These are phyloP conservation scores for Lichtheimia hyalospora DNA, from an alignment of 371 early-diverging fungal species.

Conservation along the genomic window DNA sequence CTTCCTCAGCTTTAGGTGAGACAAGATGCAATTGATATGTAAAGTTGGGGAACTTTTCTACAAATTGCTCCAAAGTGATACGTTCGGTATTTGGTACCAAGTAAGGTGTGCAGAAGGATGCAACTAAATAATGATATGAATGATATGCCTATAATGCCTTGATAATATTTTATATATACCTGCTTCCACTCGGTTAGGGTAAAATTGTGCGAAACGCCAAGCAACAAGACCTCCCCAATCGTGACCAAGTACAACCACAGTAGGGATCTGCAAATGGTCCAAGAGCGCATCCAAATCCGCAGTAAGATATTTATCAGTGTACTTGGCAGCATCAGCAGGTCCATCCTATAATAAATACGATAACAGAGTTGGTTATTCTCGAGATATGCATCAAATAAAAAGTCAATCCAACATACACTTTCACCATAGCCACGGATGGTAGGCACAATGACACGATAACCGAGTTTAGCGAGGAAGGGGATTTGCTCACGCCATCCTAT, in stretches of 20 bases:
- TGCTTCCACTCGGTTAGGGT: constrained; percentile 64
- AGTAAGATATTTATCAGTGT: constrained; percentile 55
- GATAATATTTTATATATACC: constrained; percentile 29
- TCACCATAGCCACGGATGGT: constrained; percentile 72
- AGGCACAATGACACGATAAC: constrained; percentile 74
- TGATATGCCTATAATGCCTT: constrained; percentile 62
- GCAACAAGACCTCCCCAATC: constrained; percentile 76
- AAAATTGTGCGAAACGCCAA: constrained; percentile 68
- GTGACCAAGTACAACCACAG: constrained; percentile 68
- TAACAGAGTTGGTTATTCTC: neutral
- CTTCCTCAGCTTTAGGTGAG: constrained; percentile 40
- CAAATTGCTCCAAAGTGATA: constrained; percentile 50
- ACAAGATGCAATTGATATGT: constrained; percentile 53
- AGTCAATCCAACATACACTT: constrained; percentile 42
- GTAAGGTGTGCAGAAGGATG: constrained; percentile 69
- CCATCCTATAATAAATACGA: constrained; percentile 36
- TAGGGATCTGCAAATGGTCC: constrained; percentile 58
- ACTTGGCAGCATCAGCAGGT: constrained; percentile 46
- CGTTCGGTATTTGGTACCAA: constrained; percentile 32
- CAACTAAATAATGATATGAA: constrained; percentile 24
- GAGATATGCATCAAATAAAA: too few species aligned
- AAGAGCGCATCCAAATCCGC: constrained; percentile 59
- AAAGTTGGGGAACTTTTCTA: constrained; percentile 55
- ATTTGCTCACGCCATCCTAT: constrained; percentile 83
- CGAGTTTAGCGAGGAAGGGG: constrained; percentile 56